Evolutionary conservation across 768 basidiomycete species (phyloP).

Genomic region (Calocera cornea): DNA sequence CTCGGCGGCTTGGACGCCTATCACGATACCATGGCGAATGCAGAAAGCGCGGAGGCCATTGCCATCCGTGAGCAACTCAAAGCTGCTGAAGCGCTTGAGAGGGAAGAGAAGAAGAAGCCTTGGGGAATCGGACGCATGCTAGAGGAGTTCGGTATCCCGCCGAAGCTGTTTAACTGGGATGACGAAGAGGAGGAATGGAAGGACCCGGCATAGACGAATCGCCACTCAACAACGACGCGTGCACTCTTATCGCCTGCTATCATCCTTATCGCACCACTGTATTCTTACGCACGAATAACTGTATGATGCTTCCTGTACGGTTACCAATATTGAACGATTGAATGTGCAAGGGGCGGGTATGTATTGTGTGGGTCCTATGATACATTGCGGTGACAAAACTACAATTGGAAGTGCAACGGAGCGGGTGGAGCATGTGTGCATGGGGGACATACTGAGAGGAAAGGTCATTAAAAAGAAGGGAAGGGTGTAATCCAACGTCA

Average conservation of each 20-base stretch:
- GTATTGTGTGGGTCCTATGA: constrained; percentile 5
- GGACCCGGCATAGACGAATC: constrained; percentile 15
- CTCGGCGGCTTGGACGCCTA: background rate
- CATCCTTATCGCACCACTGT: background rate
- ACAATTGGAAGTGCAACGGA: background rate
- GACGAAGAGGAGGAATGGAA: constrained; percentile 18
- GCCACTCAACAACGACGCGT: background rate
- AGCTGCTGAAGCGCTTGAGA: background rate
- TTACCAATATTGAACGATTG: background rate
- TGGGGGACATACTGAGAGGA: background rate
- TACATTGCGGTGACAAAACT: constrained; percentile 4
- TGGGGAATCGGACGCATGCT: background rate
- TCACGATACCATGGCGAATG: background rate
- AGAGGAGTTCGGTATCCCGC: background rate
- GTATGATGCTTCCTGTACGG: background rate
- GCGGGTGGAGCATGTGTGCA: background rate
- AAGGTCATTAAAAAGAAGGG: background rate
- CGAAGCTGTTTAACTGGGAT: constrained; percentile 9
- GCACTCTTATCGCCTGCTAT: background rate
- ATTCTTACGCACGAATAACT: background rate
- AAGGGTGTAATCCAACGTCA: background rate
- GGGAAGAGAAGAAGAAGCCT: background rate
- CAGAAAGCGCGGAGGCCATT: background rate
- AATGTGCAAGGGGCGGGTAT: background rate
- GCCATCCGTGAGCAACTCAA: background rate